A percentile compares a stretch with the other conserved stretches of the same genome.
These are phyloP conservation scores for Dioscorea alata DNA, from an alignment of 106 monocot species.

Conservation along the genomic window DNA sequence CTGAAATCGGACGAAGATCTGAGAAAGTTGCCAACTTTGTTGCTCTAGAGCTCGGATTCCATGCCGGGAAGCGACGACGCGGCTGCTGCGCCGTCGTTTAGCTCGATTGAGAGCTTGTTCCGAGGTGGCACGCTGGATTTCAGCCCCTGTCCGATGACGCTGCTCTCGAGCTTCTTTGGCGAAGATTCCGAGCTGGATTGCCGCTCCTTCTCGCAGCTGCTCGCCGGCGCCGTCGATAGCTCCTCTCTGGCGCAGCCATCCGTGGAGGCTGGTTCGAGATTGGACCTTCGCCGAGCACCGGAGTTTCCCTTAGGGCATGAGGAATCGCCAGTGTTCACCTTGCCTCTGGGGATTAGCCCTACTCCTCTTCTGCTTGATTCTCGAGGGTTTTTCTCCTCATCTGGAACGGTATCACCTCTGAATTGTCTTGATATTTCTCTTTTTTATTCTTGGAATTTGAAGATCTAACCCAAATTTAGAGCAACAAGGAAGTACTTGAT, in stretches of 20 bases:
- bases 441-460: not conserved
- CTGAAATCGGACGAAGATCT: not conserved
- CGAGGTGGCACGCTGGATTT: no score
- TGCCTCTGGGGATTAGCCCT: conserved; percentile 46
- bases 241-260: conserved; percentile 7
- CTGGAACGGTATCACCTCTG: conserved; percentile 12
- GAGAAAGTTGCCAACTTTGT: not conserved
- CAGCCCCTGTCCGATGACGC: conserved; percentile 49
- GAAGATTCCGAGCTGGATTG: conserved; percentile 29
- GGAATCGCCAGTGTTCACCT: conserved; percentile 18
- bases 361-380: conserved; percentile 36
- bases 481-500: not conserved
- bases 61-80: no score
- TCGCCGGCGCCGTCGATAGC: conserved; percentile 28
- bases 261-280: not conserved
- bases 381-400: conserved; percentile 15
- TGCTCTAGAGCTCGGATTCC: no score
- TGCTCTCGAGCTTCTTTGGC: conserved; percentile 45
- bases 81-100: no score
- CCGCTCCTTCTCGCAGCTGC: conserved; percentile 52
- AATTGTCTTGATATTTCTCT: no score
- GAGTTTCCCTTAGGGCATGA: not conserved
- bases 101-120: no score
- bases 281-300: conserved; percentile 11
- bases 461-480: not conserved